Evolutionary conservation across 805 yeast genomes (phyloP).

Genomic region (Barnettozyma populi): DNA sequence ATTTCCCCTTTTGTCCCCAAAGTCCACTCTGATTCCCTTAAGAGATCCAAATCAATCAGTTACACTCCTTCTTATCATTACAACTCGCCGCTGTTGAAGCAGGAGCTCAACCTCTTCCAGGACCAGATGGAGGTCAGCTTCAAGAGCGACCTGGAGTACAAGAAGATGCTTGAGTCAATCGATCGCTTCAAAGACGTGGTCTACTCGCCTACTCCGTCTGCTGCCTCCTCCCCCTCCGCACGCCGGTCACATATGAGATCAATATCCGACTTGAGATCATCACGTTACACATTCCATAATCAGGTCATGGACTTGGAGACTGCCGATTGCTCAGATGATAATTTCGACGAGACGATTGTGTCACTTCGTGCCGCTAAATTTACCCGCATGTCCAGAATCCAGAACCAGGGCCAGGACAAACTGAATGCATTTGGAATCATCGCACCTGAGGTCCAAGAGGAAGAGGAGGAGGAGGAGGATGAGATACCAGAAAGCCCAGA

Average conservation of each 20-base stretch:
- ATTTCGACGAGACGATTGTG: conserved; percentile 14
- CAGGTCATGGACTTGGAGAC: conserved; percentile 2
- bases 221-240: conserved; percentile 6
- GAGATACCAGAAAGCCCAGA: conserved; percentile 1
- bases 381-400: conserved; percentile 14
- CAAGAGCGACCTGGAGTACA: conserved; percentile 4
- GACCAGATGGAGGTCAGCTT: conserved; percentile 10
- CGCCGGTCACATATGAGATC: neutral
- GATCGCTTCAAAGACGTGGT: conserved; percentile 9
- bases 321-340: conserved; percentile 7
- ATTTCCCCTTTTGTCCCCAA: conserved; percentile 10
- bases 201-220: neutral
- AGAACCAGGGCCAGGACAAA: neutral
- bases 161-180: conserved; percentile 9
- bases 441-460: neutral
- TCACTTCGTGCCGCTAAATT: conserved; percentile 18
- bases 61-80: conserved; percentile 8
- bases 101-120: conserved; percentile 10
- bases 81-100: conserved; percentile 7
- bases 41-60: conserved; percentile 7
- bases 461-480: conserved; percentile 1
- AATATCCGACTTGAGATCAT: conserved; percentile 1
- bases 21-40: conserved; percentile 2
- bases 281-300: conserved; percentile 4
- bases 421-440: conserved; percentile 1